A percentile compares a stretch with the other conserved stretches of the same genome.
Conservation (phyloP, 345 rosid species). For the Stellera chamaejasme region DNA sequence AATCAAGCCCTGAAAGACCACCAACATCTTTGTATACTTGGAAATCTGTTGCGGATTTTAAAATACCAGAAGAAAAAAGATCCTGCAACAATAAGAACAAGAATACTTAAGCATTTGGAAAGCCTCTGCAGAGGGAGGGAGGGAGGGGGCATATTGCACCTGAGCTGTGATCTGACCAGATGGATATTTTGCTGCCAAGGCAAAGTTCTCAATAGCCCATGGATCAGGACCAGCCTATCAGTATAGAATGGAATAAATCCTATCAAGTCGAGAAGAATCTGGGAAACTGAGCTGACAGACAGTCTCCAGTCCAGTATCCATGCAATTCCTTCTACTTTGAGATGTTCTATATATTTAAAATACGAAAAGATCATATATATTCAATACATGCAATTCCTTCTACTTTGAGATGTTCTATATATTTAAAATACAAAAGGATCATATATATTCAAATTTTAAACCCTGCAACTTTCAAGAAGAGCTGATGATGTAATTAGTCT, state of each 20-base stretch:
- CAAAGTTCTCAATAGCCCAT: constrained; percentile 88
- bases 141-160: constrained; percentile 29
- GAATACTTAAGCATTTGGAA: constrained; percentile 6
- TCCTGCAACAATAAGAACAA: constrained; percentile 50
- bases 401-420: too few species aligned
- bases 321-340: too few species aligned
- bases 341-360: too few species aligned
- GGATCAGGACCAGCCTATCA: constrained; percentile 84
- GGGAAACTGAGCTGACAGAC: too few species aligned
- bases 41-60: constrained; percentile 88
- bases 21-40: constrained; percentile 87
- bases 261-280: too few species aligned
- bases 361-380: too few species aligned
- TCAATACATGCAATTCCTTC: too few species aligned
- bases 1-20: constrained; percentile 95
- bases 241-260: constrained; percentile 7
- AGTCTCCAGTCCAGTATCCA: too few species aligned
- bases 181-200: constrained; percentile 77
- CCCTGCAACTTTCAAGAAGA: too few species aligned
- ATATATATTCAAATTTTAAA: too few species aligned
- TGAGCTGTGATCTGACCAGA: constrained; percentile 67
- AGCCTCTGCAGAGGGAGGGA: not conserved
- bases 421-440: too few species aligned
- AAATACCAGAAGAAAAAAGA: constrained; percentile 64
- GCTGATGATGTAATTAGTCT: too few species aligned